Conservation (phyloP, 2,329 filamentous ascomycete species). For the Epichloe sibirici region DNA sequence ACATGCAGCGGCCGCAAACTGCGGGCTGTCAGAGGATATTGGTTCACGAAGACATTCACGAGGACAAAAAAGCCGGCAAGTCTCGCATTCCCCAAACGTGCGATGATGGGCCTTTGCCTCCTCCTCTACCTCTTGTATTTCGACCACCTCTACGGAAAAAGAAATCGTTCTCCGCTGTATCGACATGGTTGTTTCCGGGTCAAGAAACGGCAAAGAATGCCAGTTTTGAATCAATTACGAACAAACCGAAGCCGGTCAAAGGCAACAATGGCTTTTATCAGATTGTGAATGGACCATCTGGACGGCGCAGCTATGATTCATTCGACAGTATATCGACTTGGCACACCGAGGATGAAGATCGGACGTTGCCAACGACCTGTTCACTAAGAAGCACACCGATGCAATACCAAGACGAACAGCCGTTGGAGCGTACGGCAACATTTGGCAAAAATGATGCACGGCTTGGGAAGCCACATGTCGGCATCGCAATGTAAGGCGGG, state of each 20-base stretch:
- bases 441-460: slow-evolving; percentile 16
- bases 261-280: slow-evolving; percentile 46
- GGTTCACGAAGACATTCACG: neutral
- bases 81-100: neutral
- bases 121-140: slow-evolving; percentile 45
- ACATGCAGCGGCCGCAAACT: slow-evolving; percentile 25
- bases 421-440: slow-evolving; percentile 22
- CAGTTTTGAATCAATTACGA: slow-evolving; percentile 40
- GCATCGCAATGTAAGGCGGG: slow-evolving; percentile 16
- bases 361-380: slow-evolving; percentile 35
- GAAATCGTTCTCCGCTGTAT: slow-evolving; percentile 53
- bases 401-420: slow-evolving; percentile 27
- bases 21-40: slow-evolving; percentile 15
- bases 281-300: slow-evolving; percentile 29
- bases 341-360: slow-evolving; percentile 32
- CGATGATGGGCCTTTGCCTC: slow-evolving; percentile 31
- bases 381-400: slow-evolving; percentile 35
- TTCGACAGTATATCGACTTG: slow-evolving; percentile 38
- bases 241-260: slow-evolving; percentile 39
- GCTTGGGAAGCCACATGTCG: slow-evolving; percentile 13
- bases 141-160: slow-evolving; percentile 52
- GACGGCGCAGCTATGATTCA: slow-evolving; percentile 31
- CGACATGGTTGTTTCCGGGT: slow-evolving; percentile 43
- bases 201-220: slow-evolving; percentile 25
- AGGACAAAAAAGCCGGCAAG: neutral